Percentiles rank a stretch among this genome's conserved stretches.
Evolutionary conservation across 768 basidiomycete genomes (phyloP).

Genomic region (Suillus placidus): DNA sequence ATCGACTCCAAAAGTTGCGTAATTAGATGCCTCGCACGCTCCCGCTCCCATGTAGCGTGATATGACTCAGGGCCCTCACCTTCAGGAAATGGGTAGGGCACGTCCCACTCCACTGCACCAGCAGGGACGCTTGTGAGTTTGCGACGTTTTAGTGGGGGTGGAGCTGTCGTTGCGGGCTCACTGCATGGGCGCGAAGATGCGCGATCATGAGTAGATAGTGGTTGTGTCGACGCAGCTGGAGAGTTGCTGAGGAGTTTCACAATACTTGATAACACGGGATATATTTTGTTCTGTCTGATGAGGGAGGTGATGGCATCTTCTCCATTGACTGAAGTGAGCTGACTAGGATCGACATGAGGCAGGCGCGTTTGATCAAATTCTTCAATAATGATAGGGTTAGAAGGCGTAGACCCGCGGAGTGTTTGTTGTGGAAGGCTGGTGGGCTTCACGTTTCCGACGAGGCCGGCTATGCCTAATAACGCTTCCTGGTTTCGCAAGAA

Average conservation of each 20-base stretch:
- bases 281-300: slow-evolving; percentile 64
- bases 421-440: slow-evolving; percentile 47
- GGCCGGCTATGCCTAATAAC: slow-evolving; percentile 70
- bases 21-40: slow-evolving; percentile 64
- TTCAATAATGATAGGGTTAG: slow-evolving; percentile 73
- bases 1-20: slow-evolving; percentile 62
- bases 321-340: slow-evolving; percentile 51
- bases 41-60: slow-evolving; percentile 61
- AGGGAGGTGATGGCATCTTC: slow-evolving; percentile 64
- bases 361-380: slow-evolving; percentile 45
- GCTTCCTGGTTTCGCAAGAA: slow-evolving; percentile 76
- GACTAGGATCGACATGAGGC: slow-evolving; percentile 40
- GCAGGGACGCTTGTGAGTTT: slow-evolving; percentile 72
- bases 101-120: slow-evolving; percentile 81
- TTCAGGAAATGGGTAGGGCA: slow-evolving; percentile 73
- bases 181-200: slow-evolving; percentile 1
- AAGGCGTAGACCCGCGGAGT: slow-evolving; percentile 52
- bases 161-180: background rate
- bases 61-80: slow-evolving; percentile 77
- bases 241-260: slow-evolving; percentile 54
- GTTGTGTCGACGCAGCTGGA: slow-evolving; percentile 20
- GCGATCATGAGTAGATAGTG: slow-evolving; percentile 10
- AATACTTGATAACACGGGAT: slow-evolving; percentile 65
- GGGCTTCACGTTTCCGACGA: slow-evolving; percentile 68
- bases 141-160: slow-evolving; percentile 54